Percentiles rank a stretch among this genome's conserved stretches.
phyloP scores from a whole-genome alignment of 345 rosid genomes.

The Brassica incana region DNA sequence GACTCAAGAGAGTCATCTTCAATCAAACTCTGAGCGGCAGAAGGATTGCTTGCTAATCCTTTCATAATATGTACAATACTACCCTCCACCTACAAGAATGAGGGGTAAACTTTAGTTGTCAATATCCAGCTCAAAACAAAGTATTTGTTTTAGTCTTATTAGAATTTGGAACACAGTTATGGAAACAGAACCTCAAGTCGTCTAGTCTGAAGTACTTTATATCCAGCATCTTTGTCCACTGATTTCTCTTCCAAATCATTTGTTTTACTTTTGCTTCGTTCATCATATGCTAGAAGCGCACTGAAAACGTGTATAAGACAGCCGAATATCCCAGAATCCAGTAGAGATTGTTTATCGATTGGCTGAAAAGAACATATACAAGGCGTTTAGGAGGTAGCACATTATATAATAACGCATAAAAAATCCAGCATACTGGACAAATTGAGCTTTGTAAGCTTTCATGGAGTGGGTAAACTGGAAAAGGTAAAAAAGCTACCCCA shows the following conservation, averaged over 20 bases:
- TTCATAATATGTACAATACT: slow-evolving; percentile 96
- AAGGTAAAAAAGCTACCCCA: slow-evolving; percentile 55
- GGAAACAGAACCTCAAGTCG: slow-evolving; percentile 77
- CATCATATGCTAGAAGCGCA: slow-evolving; percentile 62
- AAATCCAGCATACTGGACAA: background rate
- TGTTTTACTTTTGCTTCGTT: slow-evolving; percentile 41
- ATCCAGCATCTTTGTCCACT: slow-evolving; percentile 34
- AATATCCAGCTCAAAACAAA: slow-evolving; percentile 25
- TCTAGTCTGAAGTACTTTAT: slow-evolving; percentile 48
- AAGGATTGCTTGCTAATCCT: slow-evolving; percentile 89
- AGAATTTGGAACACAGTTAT: slow-evolving; percentile 12
- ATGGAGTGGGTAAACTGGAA: background rate
- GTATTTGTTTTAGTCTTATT: background rate
- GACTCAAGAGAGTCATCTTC: slow-evolving; percentile 94
- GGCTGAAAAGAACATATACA: slow-evolving; percentile 55
- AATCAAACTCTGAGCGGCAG: slow-evolving; percentile 90
- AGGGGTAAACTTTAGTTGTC: background rate
- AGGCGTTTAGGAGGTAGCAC: background rate
- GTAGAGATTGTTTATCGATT: slow-evolving; percentile 81
- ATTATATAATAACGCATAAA: background rate
- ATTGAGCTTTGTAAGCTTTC: background rate
- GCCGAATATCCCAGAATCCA: slow-evolving; percentile 95
- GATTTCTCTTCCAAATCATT: slow-evolving; percentile 38
- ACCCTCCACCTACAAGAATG: slow-evolving; percentile 79
- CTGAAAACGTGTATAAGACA: slow-evolving; percentile 77